Conservation (phyloP, 495 filamentous ascomycete genomes). For the Rhypophila decipiens region DNA sequence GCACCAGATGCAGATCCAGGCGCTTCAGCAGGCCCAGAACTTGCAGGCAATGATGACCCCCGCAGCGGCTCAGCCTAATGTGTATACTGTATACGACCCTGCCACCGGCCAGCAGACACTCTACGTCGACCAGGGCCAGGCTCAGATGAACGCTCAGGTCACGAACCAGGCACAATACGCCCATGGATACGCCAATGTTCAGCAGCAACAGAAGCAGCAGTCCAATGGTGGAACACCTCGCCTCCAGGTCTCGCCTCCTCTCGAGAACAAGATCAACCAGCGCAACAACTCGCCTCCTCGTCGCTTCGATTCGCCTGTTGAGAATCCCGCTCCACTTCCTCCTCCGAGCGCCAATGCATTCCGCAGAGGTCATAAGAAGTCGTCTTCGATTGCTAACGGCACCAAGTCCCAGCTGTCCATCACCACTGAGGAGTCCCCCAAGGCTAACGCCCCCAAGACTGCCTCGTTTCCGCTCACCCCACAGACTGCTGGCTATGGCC, state of each 20-base stretch:
- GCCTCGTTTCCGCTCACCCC: constrained; percentile 74
- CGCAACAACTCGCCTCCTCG: constrained; percentile 67
- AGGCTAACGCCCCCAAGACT: constrained; percentile 67
- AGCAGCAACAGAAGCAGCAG: too few relatives aligned
- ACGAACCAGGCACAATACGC: constrained; percentile 24
- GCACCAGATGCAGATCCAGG: constrained; percentile 24
- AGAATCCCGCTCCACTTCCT: constrained; percentile 61
- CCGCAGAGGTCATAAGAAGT: constrained; percentile 88
- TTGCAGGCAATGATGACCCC: constrained; percentile 61
- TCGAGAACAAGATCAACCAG: constrained; percentile 42
- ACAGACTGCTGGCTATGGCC: constrained; percentile 75
- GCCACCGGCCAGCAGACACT: constrained; percentile 74
- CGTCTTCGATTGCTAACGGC: constrained; percentile 65
- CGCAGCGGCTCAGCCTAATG: constrained; percentile 39
- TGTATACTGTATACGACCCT: constrained; percentile 79
- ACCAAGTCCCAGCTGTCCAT: constrained; percentile 53
- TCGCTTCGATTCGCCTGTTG: constrained; percentile 52
- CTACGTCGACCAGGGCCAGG: constrained; percentile 41
- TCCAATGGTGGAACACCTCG: constrained; percentile 42
- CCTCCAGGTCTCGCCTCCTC: constrained; percentile 73
- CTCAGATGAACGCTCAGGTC: constrained; percentile 31
- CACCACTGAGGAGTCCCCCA: constrained; percentile 49
- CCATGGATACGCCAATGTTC: constrained; percentile 22
- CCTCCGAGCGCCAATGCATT: constrained; percentile 80
- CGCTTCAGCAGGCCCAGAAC: constrained; percentile 42